These are phyloP conservation scores for Yamadazyma taylorii DNA, from an alignment of 1,139 yeast species.

Conservation along the genomic window DNA sequence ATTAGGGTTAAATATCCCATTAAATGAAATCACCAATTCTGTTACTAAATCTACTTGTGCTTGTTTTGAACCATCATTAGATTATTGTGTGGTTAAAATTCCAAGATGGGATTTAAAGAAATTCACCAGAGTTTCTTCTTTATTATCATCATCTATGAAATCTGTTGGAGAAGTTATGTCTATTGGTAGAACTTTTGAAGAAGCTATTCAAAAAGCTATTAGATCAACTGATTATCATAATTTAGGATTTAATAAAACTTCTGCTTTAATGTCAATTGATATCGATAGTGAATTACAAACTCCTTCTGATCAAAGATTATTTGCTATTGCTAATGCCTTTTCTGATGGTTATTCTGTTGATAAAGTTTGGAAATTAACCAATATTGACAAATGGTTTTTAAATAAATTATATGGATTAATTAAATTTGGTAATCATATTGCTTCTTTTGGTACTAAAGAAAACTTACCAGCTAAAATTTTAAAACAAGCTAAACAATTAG, in stretches of 20 bases:
- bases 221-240: slow-evolving; percentile 95
- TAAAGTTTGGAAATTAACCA: slow-evolving; percentile 87
- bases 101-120: slow-evolving; percentile 99
- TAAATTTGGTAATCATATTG: slow-evolving; percentile 63
- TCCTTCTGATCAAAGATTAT: slow-evolving; percentile 94
- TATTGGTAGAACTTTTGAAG: slow-evolving; percentile 96
- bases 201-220: slow-evolving; percentile 96
- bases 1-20: slow-evolving; percentile 89
- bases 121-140: slow-evolving; percentile 88
- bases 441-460: slow-evolving; percentile 59
- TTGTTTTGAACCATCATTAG: slow-evolving; percentile 96
- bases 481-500: slow-evolving; percentile 92
- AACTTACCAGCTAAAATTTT: slow-evolving; percentile 59
- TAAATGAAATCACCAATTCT: slow-evolving; percentile 88
- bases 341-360: slow-evolving; percentile 87
- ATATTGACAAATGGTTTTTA: slow-evolving; percentile 96
- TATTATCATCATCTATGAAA: slow-evolving; percentile 92
- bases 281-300: slow-evolving; percentile 89
- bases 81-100: slow-evolving; percentile 95
- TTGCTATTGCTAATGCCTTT: slow-evolving; percentile 93
- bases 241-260: slow-evolving; percentile 89
- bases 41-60: slow-evolving; percentile 96
- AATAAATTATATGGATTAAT: slow-evolving; percentile 77
- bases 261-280: slow-evolving; percentile 83
- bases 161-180: slow-evolving; percentile 99